Conservation (phyloP, 2,329 filamentous ascomycete genomes). For the Fusarium sp. region DNA sequence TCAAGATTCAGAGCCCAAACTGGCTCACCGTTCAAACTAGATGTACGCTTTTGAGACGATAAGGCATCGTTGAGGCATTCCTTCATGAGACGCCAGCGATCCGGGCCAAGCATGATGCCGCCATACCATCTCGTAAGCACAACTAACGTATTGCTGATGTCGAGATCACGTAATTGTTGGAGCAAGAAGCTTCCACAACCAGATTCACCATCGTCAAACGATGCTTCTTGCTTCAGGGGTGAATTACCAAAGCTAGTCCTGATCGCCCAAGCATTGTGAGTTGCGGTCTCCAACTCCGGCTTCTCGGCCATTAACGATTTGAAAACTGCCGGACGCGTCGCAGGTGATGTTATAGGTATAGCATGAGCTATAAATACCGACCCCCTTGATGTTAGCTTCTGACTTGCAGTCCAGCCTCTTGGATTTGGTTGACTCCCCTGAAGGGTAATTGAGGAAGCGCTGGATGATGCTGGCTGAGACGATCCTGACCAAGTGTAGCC, state of each 20-base stretch:
- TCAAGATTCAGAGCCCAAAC: conserved; percentile 70
- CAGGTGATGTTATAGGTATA: conserved; percentile 48
- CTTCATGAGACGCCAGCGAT: conserved; percentile 70
- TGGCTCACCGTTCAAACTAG: conserved; percentile 57
- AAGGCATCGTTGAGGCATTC: conserved; percentile 65
- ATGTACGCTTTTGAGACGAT: conserved; percentile 55
- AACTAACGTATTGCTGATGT: conserved; percentile 62
- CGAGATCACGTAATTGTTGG: conserved; percentile 60
- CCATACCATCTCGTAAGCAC: conserved; percentile 72
- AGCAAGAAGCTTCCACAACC: conserved; percentile 67
- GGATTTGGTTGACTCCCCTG: conserved; percentile 25
- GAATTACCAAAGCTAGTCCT: conserved; percentile 50
- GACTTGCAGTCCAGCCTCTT: conserved; percentile 61
- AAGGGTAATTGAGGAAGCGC: conserved; percentile 24
- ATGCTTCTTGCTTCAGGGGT: conserved; percentile 57
- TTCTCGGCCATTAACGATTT: conserved; percentile 59
- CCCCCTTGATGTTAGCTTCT: conserved; percentile 59
- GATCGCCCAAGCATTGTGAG: conserved; percentile 66
- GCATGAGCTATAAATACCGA: conserved; percentile 69
- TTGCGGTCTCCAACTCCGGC: conserved; percentile 61
- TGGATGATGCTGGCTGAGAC: conserved; percentile 26
- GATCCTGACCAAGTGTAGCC: conserved; percentile 65
- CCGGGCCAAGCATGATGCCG: conserved; percentile 67
- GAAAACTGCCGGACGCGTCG: conserved; percentile 55
- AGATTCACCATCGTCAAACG: conserved; percentile 69